Base-by-base conservation (phyloP, 2,329 filamentous ascomycete genomes). In the Botrytis fabae region DNA sequence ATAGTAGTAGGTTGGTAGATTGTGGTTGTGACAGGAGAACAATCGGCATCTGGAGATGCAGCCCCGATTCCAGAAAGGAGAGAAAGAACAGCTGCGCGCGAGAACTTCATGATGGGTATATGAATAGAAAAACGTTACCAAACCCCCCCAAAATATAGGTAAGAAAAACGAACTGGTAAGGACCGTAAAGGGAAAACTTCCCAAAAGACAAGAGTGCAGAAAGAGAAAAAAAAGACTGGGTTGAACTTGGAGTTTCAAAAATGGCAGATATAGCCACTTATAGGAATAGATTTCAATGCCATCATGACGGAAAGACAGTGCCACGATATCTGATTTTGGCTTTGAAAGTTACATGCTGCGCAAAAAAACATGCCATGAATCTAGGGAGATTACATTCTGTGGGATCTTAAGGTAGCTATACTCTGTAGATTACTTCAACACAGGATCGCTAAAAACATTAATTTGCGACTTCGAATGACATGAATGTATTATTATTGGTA, bases 11-110 rank as follows among this genome's bases (percentile, higher is more conserved):
- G 69, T 9, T 71, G 69, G 20, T 65, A 71, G 44, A 71, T 65
- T 28, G 69, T 71, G n/a, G 60, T 59, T n/a, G 69, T 71, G 5
- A 71, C n/a, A 20, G 60, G 60, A 20, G 69, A 66, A 38, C 69
- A 71, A 44, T 48, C 35, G 25, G 38, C 51, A 71, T 66, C 46
- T 22, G 60, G 22, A 71, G 69, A 71, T 65, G 69, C 60, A 42
- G 28, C 46, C 28, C 60, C 60, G 18, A 66, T 48, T 38, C 46
- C 38, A 38, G 46, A 65, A 18, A 71, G 46, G 20, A 71, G 69
- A 16, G 69, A 66, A 25, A 66, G n/a, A 28, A 60, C 28, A n/a
- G 60, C 69, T 65, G 61, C 60, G 38, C 38, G 69, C n/a, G 38
- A 71, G 54, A 71, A 54, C 8, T 35, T 65, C 69, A 71, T 71